Evolutionary conservation across 2,329 filamentous ascomycete species (phyloP).

Genomic region (Pseudogymnoascus sp.): DNA sequence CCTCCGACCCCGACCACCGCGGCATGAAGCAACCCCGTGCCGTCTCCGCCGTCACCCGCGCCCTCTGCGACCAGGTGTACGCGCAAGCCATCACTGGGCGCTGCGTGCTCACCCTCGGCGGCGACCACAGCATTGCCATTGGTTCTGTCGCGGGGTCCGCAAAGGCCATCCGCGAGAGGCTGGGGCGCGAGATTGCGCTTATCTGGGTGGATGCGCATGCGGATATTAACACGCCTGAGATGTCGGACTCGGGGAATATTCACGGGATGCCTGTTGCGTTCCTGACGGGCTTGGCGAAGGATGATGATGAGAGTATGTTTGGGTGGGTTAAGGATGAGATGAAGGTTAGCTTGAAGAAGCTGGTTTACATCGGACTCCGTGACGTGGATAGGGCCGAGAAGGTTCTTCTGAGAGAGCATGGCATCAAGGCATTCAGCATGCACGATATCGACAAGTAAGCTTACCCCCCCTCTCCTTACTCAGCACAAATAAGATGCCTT

Average conservation of each 20-base stretch:
- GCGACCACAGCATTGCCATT: constrained; percentile 94
- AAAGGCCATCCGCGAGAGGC: constrained; percentile 74
- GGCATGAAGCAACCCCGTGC: constrained; percentile 90
- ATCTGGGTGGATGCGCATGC: constrained; percentile 99
- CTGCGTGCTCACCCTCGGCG: constrained; percentile 85
- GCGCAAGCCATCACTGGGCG: constrained; percentile 73
- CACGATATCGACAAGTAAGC: constrained; percentile 85
- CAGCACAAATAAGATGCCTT: too few relatives aligned
- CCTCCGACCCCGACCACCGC: constrained; percentile 67
- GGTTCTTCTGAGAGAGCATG: constrained; percentile 76
- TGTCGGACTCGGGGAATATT: constrained; percentile 81
- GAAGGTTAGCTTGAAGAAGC: constrained; percentile 63
- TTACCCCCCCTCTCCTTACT: background rate
- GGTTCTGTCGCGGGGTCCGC: constrained; percentile 84
- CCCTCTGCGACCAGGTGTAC: constrained; percentile 79
- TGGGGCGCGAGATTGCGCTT: constrained; percentile 77
- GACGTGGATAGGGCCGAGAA: constrained; percentile 95
- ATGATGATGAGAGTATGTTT: constrained; percentile 57
- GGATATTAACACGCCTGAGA: constrained; percentile 95
- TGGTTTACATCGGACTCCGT: constrained; percentile 93
- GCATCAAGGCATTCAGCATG: constrained; percentile 96
- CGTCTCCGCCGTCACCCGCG: constrained; percentile 75
- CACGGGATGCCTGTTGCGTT: constrained; percentile 98
- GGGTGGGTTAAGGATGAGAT: constrained; percentile 78
- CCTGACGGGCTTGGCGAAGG: constrained; percentile 71